Base-by-base conservation (phyloP, 306 rosid genomes). In the Inga leiocalycina region DNA sequence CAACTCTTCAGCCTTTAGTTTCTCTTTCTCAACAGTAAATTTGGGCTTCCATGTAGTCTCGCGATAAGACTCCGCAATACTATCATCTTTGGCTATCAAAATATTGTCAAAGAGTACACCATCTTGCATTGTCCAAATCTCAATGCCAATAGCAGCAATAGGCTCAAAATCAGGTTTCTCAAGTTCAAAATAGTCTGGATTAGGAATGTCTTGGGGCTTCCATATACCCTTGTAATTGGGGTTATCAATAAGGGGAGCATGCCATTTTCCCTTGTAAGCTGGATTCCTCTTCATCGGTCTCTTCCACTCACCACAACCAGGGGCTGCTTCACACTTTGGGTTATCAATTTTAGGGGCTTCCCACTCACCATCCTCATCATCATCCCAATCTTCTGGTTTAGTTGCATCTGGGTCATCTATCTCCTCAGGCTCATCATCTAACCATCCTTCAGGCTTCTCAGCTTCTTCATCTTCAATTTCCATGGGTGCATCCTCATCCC, bases 41-140 rank as follows among this genome's bases (percentile, higher is more conserved):
- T 96, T 96, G 51, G 97, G 99, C 86, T 92, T 96, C 99, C 99
- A 96, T 34, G 90, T 79, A 24, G 93, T 84, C 52, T 84, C 94
- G 14, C 99, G 80, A 73, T 92, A 94, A 37, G 97, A 87, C 37
- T 82, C 87, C 1, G 99, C 99, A 78, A 87, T 71, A 86, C 88
- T 92, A 83, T 92, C 98, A 75, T 94, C 97, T n/a, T 78, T 81
- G 0, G 93, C 90, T 13, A 96, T 94, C 83, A 96, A 73, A 82
- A 96, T 27, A 71, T 96, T 94, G 89, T 96, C 99, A 70, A 96
- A 96, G 85, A 96, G 80, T 39, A 96, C 88, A 49, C 99, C 99
- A 73, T 94, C 97, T 75, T 96, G 98, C 99, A 96, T 96, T 51
- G 99, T 96, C 99, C 99, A 96, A 43, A 96, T 96, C 86, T 96